Evolutionary conservation across 73 alveolate species (phyloP).

Genomic region (Tetrahymena elliotti): DNA sequence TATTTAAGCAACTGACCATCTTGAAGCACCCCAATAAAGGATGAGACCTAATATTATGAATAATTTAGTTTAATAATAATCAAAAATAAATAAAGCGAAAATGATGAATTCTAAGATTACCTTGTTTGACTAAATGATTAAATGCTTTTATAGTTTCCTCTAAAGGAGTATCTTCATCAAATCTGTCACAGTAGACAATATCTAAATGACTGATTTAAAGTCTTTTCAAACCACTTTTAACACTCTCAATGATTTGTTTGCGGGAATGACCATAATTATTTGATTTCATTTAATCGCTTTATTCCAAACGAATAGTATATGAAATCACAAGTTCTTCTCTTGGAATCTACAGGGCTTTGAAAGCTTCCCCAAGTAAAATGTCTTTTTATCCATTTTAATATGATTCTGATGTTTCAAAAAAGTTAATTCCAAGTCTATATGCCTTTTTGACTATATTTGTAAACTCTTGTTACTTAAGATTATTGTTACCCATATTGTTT

Average conservation of each 20-base stretch:
- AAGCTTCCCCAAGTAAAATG: constrained; percentile 40
- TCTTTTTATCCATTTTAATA: constrained; percentile 84
- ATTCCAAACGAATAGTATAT: constrained; percentile 68
- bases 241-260: constrained; percentile 81
- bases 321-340: constrained; percentile 71
- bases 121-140: constrained; percentile 79
- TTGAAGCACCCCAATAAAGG: constrained; percentile 96
- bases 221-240: constrained; percentile 66
- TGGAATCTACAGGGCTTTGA: constrained; percentile 34
- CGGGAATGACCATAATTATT: constrained; percentile 64
- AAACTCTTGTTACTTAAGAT: not conserved
- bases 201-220: constrained; percentile 81
- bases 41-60: constrained; percentile 61
- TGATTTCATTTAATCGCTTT: constrained; percentile 32
- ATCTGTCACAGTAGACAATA: constrained; percentile 79
- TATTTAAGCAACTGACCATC: constrained; percentile 78
- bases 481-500: not conserved
- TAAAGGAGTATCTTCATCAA: constrained; percentile 77
- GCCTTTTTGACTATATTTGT: constrained; percentile 48
- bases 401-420: constrained; percentile 90
- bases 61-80: not conserved
- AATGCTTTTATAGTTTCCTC: constrained; percentile 85
- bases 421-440: constrained; percentile 79
- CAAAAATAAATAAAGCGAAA: constrained; percentile 39
- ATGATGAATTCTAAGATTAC: too few relatives aligned